These are phyloP conservation scores for Rutidosis leptorrhynchoides DNA, from an alignment of 129 eudicot genomes.

Conservation along the genomic window DNA sequence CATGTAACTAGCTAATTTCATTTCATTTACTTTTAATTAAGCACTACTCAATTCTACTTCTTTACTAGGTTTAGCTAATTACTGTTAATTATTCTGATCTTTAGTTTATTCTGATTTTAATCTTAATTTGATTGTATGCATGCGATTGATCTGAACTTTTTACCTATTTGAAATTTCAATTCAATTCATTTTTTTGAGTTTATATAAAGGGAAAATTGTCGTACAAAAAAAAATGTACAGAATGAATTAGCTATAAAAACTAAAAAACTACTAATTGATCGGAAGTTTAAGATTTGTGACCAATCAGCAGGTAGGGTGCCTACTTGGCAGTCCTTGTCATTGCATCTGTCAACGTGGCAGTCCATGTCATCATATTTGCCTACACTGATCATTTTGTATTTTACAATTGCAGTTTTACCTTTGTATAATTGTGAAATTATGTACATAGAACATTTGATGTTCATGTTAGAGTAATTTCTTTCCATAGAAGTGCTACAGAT, in stretches of 20 bases:
- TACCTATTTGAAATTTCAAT: no score
- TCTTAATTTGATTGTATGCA: neutral
- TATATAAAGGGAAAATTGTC: neutral
- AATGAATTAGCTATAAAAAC: no score
- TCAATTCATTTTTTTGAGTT: no score
- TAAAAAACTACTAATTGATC: neutral
- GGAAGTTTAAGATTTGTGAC: neutral
- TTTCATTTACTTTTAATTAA: neutral
- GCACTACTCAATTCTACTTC: conserved; percentile 7
- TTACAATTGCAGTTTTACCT: neutral
- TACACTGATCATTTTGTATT: no score
- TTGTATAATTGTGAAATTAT: neutral
- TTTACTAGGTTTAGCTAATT: neutral
- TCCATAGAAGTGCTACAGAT: neutral
- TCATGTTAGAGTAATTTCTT: no score
- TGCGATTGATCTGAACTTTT: neutral
- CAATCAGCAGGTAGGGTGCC: neutral
- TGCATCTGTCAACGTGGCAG: neutral
- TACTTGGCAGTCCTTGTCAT: neutral
- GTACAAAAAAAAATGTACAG: no score
- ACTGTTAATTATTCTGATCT: neutral
- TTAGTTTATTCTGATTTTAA: neutral
- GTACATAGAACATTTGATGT: conserved; percentile 6
- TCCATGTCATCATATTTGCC: neutral
- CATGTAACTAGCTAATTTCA: conserved; percentile 53